Percentiles rank a stretch among this genome's conserved stretches.
Evolutionary conservation across 148 eudicot species (phyloP).

Genomic region (Salicornia ramosissima): DNA sequence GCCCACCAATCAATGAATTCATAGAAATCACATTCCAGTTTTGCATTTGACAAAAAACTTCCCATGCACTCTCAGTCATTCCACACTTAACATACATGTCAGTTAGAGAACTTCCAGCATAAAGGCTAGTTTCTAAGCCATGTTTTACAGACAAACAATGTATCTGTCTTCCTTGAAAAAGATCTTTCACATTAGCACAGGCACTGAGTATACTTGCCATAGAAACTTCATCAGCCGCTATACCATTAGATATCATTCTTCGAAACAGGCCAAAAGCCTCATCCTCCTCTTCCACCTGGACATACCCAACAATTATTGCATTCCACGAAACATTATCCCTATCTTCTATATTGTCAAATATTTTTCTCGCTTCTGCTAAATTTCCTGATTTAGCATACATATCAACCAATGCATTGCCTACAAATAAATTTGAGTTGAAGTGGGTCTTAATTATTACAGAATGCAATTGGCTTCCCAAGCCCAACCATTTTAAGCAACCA

Average conservation of each 20-base stretch:
- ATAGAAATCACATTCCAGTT: constrained; percentile 51
- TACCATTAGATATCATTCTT: constrained; percentile 57
- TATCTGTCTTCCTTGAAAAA: constrained; percentile 47
- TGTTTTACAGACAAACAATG: constrained; percentile 64
- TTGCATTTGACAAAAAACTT: constrained; percentile 61
- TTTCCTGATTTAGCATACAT: constrained; percentile 87
- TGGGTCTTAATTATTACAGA: constrained; percentile 61
- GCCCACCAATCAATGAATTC: constrained; percentile 78
- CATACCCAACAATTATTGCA: constrained; percentile 84
- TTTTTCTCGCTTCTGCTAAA: constrained; percentile 50
- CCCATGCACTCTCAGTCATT: constrained; percentile 38
- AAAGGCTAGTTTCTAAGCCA: constrained; percentile 66
- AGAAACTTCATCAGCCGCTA: constrained; percentile 73
- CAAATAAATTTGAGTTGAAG: constrained; percentile 52
- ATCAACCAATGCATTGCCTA: constrained; percentile 75
- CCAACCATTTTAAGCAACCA: constrained; percentile 48
- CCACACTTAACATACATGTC: constrained; percentile 95
- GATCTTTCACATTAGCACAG: constrained; percentile 54
- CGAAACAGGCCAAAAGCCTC: constrained; percentile 67
- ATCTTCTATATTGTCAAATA: constrained; percentile 45
- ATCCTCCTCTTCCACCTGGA: constrained; percentile 61
- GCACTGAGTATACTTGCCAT: constrained; percentile 80
- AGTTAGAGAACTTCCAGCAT: constrained; percentile 81
- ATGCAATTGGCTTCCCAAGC: constrained; percentile 71
- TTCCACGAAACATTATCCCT: constrained; percentile 94